Conservation (phyloP, 768 basidiomycete species). For the Trametes punicea region DNA sequence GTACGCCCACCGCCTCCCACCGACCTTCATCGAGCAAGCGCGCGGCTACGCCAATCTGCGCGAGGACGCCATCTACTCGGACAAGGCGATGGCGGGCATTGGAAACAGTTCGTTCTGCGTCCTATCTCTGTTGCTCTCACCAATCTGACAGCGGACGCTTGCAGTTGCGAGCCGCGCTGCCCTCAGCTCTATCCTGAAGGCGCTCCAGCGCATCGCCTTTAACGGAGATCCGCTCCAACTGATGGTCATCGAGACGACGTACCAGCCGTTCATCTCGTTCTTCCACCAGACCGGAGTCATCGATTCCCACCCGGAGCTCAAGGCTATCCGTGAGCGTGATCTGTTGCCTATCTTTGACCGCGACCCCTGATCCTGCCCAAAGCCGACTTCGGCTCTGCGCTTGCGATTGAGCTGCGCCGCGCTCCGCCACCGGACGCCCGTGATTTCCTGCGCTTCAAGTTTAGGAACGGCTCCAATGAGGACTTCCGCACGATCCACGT, state of each 20-base stretch:
- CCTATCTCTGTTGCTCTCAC: constrained; percentile 3
- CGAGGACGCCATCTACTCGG: constrained; percentile 72
- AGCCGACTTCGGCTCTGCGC: constrained; percentile 74
- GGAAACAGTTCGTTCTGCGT: constrained; percentile 66
- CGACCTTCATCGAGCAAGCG: constrained; percentile 71
- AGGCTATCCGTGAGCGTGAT: constrained; percentile 57
- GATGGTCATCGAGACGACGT: constrained; percentile 74
- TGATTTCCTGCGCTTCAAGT: constrained; percentile 80
- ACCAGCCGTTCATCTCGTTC: constrained; percentile 89
- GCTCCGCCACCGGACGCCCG: constrained; percentile 72
- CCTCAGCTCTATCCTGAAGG: constrained; percentile 63
- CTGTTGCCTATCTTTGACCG: neutral
- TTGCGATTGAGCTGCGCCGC: constrained; percentile 77
- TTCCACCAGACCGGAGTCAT: constrained; percentile 72
- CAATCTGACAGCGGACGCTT: neutral
- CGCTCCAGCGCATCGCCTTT: constrained; percentile 76
- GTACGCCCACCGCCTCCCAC: constrained; percentile 76
- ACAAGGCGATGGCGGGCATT: constrained; percentile 55
- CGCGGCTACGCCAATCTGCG: constrained; percentile 76
- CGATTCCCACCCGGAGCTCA: constrained; percentile 54
- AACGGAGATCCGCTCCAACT: constrained; percentile 78
- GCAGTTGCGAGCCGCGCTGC: constrained; percentile 82
- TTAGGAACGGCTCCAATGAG: constrained; percentile 74
- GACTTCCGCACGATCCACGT: constrained; percentile 67
- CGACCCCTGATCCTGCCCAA: neutral